A percentile compares a stretch with the other conserved stretches of the same genome.
Conservation (phyloP, 805 yeast species). For the Candida jianshihensis region DNA sequence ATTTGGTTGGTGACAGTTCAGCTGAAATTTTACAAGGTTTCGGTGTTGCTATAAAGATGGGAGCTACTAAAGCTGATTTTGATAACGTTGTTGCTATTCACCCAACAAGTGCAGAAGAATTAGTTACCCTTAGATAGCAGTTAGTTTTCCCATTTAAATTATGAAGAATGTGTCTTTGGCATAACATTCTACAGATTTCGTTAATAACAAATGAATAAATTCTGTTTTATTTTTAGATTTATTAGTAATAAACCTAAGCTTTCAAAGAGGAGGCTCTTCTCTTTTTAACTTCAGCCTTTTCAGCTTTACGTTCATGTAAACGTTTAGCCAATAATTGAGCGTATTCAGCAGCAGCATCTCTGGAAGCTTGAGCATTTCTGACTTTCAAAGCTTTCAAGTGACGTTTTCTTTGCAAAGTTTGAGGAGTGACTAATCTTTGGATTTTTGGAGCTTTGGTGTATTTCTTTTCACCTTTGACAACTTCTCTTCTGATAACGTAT, state of each 20-base stretch:
- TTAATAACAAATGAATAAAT: no score
- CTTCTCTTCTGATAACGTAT: slow-evolving; percentile 97
- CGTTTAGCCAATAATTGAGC: slow-evolving; percentile 98
- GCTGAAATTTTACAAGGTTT: slow-evolving; percentile 96
- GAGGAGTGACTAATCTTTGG: slow-evolving; percentile 99
- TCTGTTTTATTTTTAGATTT: no score
- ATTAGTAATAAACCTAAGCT: slow-evolving; percentile 41
- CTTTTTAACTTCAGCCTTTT: slow-evolving; percentile 97
- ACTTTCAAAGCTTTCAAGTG: slow-evolving; percentile 88
- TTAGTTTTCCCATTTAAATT: neutral
- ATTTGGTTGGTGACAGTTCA: slow-evolving; percentile 83
- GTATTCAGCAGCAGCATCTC: slow-evolving; percentile 99
- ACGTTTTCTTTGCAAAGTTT: slow-evolving; percentile 98
- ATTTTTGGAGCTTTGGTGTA: slow-evolving; percentile 99
- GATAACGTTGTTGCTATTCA: slow-evolving; percentile 97
- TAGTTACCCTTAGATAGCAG: slow-evolving; percentile 56
- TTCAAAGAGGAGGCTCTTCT: slow-evolving; percentile 99
- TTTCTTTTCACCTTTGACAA: slow-evolving; percentile 95
- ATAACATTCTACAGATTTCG: no score
- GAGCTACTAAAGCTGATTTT: slow-evolving; percentile 94
- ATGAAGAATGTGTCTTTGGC: no score
- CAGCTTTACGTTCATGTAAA: slow-evolving; percentile 96
- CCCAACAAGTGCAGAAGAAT: slow-evolving; percentile 97
- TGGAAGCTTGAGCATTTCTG: slow-evolving; percentile 96
- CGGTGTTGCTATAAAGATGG: slow-evolving; percentile 98